Evolutionary conservation across 257 asterid species (phyloP).

Genomic region (Gentiana dahurica): DNA sequence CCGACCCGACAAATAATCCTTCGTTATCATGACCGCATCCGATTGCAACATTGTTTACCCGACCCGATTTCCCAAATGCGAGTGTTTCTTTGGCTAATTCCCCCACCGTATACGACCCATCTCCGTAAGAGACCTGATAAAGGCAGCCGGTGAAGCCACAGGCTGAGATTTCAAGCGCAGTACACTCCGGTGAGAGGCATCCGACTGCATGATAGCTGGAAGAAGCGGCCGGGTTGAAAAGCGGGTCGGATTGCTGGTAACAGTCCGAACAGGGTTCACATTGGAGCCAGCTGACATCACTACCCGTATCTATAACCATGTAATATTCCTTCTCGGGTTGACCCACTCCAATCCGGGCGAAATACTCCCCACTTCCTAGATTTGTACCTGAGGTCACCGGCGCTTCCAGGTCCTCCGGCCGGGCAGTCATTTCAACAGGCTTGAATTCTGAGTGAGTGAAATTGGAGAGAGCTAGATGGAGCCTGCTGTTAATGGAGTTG

Average conservation of each 20-base stretch:
- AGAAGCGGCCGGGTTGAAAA: constrained; percentile 43
- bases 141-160: constrained; percentile 30
- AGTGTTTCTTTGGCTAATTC: constrained; percentile 60
- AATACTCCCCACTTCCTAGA: constrained; percentile 76
- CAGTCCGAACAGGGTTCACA: constrained; percentile 62
- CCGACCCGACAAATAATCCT: constrained; percentile 55
- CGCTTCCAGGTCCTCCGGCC: constrained; percentile 25
- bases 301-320: constrained; percentile 58
- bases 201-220: constrained; percentile 30
- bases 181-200: constrained; percentile 41
- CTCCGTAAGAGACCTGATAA: constrained; percentile 58
- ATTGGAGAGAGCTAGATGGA: constrained; percentile 1
- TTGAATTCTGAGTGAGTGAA: constrained; percentile 8
- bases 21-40: constrained; percentile 81
- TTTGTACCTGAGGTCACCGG: constrained; percentile 54
- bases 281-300: constrained; percentile 79
- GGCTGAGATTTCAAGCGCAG: constrained; percentile 26
- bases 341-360: constrained; percentile 62
- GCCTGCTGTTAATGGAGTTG: constrained; percentile 22
- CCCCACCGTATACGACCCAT: constrained; percentile 62
- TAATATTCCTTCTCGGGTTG: constrained; percentile 34
- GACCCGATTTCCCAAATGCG: constrained; percentile 41
- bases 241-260: constrained; percentile 54
- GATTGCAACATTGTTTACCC: constrained; percentile 35
- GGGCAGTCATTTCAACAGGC: constrained; percentile 15